Conservation (phyloP, 106 monocot genomes). For the Allium cepa region DNA sequence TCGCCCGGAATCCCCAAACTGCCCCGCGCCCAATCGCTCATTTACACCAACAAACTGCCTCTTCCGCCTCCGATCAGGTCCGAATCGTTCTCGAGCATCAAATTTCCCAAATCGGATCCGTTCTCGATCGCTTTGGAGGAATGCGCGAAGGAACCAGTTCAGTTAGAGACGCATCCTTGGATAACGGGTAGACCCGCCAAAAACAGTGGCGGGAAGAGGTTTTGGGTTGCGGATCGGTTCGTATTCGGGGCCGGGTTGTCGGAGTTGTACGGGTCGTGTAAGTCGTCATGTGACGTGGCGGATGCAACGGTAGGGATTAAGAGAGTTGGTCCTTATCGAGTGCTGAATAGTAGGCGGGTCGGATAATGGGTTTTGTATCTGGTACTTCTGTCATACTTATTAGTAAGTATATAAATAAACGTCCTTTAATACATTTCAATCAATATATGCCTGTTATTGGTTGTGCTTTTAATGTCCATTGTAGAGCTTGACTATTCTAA, state of each 20-base stretch:
- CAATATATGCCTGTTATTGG: too few species aligned
- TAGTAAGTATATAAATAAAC: too few species aligned
- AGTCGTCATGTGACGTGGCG: slow-evolving; percentile 2
- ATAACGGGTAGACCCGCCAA: not conserved
- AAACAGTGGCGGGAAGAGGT: too few species aligned
- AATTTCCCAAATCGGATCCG: not conserved
- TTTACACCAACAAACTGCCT: not conserved
- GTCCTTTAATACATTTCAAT: too few species aligned
- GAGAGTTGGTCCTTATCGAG: not conserved
- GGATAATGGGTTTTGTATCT: not conserved
- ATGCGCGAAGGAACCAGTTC: slow-evolving; percentile 5
- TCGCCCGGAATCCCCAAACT: slow-evolving; percentile 6
- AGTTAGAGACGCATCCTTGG: not conserved
- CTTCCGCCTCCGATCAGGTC: slow-evolving; percentile 5
- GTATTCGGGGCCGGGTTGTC: not conserved
- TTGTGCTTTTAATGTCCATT: too few species aligned
- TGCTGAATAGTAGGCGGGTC: not conserved
- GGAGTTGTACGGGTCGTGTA: slow-evolving; percentile 11
- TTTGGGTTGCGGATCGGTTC: not conserved
- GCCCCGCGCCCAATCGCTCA: not conserved
- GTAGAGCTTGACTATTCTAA: too few species aligned
- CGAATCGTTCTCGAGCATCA: not conserved
- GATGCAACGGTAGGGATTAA: slow-evolving; percentile 1
- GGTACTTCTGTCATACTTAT: too few species aligned
- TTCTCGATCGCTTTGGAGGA: slow-evolving; percentile 1